Evolutionary conservation across 1,284 basidiomycete genomes (phyloP).

Genomic region (Chalciporus sp.): DNA sequence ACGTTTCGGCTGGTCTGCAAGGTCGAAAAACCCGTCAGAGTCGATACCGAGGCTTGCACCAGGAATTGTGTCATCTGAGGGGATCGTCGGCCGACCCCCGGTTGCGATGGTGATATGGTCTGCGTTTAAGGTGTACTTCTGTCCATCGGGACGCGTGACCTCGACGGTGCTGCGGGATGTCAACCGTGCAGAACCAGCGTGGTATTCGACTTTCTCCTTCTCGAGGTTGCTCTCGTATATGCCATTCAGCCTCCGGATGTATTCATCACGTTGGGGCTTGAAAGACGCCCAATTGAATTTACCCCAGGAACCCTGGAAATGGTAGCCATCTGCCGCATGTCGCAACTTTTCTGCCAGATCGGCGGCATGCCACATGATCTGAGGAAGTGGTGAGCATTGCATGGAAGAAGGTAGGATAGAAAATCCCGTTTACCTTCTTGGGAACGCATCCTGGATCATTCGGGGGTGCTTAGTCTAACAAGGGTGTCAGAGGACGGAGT

Average conservation of each 20-base stretch:
- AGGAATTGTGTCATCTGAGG: slow-evolving; percentile 81
- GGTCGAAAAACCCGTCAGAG: slow-evolving; percentile 96
- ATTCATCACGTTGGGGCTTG: slow-evolving; percentile 94
- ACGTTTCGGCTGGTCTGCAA: slow-evolving; percentile 88
- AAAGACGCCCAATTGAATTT: slow-evolving; percentile 90
- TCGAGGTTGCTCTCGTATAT: slow-evolving; percentile 91
- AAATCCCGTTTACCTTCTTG: slow-evolving; percentile 65
- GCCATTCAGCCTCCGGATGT: slow-evolving; percentile 88
- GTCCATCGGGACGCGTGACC: slow-evolving; percentile 65
- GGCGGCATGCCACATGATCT: slow-evolving; percentile 99
- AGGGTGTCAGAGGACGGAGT: not conserved
- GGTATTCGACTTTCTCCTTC: slow-evolving; percentile 89
- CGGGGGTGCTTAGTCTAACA: slow-evolving; percentile 5
- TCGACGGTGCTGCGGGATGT: slow-evolving; percentile 66
- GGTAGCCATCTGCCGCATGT: slow-evolving; percentile 79
- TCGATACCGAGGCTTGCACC: slow-evolving; percentile 90
- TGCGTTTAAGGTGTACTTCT: slow-evolving; percentile 68
- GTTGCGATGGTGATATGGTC: slow-evolving; percentile 85
- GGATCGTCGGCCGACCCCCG: slow-evolving; percentile 84
- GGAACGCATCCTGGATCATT: slow-evolving; percentile 74
- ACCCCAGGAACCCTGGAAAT: slow-evolving; percentile 63
- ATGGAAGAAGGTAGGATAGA: slow-evolving; percentile 12
- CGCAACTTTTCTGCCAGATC: slow-evolving; percentile 87
- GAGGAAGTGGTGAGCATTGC: slow-evolving; percentile 13
- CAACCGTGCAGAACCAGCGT: slow-evolving; percentile 81